Percentiles rank a stretch among this genome's conserved stretches.
Evolutionary conservation across 2,329 filamentous ascomycete species (phyloP).

Genomic region (Diaporthe nobilis): DNA sequence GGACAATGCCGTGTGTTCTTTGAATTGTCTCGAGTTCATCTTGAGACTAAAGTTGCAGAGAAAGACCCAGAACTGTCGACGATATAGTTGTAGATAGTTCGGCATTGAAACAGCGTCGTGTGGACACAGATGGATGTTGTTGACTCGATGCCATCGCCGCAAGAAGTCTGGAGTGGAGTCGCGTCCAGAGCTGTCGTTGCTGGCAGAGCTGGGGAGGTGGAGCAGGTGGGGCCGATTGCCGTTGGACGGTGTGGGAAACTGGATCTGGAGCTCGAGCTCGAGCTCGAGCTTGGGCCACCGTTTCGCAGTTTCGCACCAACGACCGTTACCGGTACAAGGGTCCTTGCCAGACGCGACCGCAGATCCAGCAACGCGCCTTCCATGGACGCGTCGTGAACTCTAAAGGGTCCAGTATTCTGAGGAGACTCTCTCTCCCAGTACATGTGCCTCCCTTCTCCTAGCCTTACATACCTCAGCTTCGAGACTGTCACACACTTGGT

Average conservation of each 20-base stretch:
- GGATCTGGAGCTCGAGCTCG: neutral
- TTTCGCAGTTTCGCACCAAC: neutral
- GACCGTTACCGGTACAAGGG: slow-evolving; percentile 6
- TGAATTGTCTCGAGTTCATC: neutral
- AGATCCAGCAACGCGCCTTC: slow-evolving; percentile 22
- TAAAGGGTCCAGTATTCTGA: slow-evolving; percentile 15
- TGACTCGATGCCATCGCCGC: neutral
- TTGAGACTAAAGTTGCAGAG: neutral
- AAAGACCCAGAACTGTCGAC: neutral
- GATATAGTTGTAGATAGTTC: neutral
- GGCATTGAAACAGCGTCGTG: neutral
- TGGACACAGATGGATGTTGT: neutral
- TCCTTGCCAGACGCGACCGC: slow-evolving; percentile 16
- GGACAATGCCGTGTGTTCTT: neutral
- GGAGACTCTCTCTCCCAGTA: neutral
- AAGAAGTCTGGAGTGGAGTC: neutral
- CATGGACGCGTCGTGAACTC: slow-evolving; percentile 26
- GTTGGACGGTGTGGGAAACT: neutral
- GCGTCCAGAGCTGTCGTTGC: neutral
- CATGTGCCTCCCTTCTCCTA: neutral
- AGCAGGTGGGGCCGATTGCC: neutral
- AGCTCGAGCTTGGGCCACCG: slow-evolving; percentile 24
- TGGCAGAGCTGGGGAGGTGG: neutral
- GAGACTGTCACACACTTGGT: neutral
- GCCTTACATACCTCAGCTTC: neutral